phyloP scores from a whole-genome alignment of 305 asterid species.

The Nicotiana rustica region DNA sequence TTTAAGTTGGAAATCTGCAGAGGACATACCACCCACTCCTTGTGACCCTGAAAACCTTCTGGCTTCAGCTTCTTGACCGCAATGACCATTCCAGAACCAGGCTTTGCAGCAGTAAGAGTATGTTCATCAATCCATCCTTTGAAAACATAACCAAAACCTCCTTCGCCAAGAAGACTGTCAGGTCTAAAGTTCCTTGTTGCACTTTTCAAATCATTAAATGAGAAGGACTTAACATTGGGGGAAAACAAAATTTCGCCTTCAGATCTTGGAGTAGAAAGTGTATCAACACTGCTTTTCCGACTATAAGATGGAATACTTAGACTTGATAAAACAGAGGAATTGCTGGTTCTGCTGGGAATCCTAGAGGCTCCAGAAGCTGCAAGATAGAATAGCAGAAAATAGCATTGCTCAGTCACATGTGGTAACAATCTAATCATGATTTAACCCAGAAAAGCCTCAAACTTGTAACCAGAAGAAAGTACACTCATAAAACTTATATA shows the following conservation, averaged over 20 bases:
- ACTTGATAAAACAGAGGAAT: conserved; percentile 56
- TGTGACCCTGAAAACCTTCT: conserved; percentile 98
- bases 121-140: conserved; percentile 95
- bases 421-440: not conserved
- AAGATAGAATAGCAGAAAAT: not conserved
- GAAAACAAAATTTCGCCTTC: conserved; percentile 82
- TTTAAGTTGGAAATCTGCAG: conserved; percentile 5
- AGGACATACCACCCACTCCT: conserved; percentile 89
- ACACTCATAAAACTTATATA: not conserved
- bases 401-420: conserved; percentile 4
- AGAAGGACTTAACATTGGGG: conserved; percentile 78
- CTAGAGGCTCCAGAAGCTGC: conserved; percentile 52
- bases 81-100: conserved; percentile 93
- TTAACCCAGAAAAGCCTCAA: not conserved
- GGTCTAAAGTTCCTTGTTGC: conserved; percentile 93
- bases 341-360: conserved; percentile 55
- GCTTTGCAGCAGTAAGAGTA: conserved; percentile 68
- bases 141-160: conserved; percentile 93
- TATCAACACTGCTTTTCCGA: conserved; percentile 63
- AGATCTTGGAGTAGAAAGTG: conserved; percentile 89
- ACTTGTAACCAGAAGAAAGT: not conserved
- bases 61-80: conserved; percentile 97
- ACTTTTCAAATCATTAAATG: conserved; percentile 75
- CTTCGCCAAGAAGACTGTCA: conserved; percentile 97
- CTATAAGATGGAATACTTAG: conserved; percentile 65